Evolutionary conservation across 148 eudicot species (phyloP), one percentile per base, ranked within the genome.

Genomic region (Rhododendron molle): DNA sequence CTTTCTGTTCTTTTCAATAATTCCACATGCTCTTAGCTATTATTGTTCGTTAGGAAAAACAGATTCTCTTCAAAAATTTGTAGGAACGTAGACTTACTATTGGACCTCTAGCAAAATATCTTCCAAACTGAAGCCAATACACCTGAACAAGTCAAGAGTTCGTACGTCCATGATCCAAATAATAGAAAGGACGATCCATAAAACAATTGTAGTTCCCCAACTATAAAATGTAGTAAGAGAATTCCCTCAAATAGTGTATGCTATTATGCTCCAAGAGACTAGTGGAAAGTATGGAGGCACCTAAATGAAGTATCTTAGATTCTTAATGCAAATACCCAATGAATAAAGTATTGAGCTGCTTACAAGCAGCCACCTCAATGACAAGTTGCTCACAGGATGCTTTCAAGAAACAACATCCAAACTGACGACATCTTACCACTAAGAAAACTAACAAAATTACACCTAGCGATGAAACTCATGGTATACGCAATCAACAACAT

Each of bases 61-160:
- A 20, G 15, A 9, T 13, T 20, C 16, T 83, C 44, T 60, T 15
- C 1, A 12, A n/a, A 46, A 69, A 11, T 26, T 69, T n/a, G 36
- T 50, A 21, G 58, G 49, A 84, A 86, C 47, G 50, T 69, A 88
- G 78, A 91, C 99, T 95, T 95, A 97, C 99, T 84, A 95, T 89
- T 77, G 98, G 99, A 69, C 98, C 99, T 82, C 98, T 95, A 26
- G 99, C 98, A 87, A 95, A 97, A 89, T 97, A 97, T 94, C 98
- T 92, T 83, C 99, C 99, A 87, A 97, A 97, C 72, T 97, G 98
- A 85, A 97, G 99, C 98, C 99, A 97, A 85, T 97, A 97, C 7
- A 97, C 99, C 98, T 95, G 94, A 86, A 87, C 74, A 86, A 46
- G 82, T 72, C 80, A 81, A 58, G 54, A 21, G 30, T 84, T 80